Evolutionary conservation across 2,329 filamentous ascomycete species (phyloP).

Genomic region (Aspergillus intermedius): DNA sequence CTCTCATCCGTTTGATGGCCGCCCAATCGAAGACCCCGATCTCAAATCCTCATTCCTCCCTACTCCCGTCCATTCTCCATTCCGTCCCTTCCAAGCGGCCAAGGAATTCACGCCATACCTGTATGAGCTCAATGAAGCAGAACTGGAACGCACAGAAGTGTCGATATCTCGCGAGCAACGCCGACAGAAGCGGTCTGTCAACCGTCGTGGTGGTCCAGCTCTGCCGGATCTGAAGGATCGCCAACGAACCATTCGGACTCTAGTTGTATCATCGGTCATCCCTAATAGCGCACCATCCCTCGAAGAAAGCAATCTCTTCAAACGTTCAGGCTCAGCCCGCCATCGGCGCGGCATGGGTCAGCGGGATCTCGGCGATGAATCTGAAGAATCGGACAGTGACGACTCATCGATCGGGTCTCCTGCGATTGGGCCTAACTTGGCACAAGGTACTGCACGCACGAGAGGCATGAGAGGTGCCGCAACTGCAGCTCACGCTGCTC

Average conservation of each 20-base stretch:
- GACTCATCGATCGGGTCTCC: slow-evolving; percentile 84
- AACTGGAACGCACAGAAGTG: slow-evolving; percentile 82
- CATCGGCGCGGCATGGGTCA: slow-evolving; percentile 55
- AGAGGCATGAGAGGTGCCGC: slow-evolving; percentile 85
- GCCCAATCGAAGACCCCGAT: slow-evolving; percentile 87
- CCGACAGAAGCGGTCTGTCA: slow-evolving; percentile 90
- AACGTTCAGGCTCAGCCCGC: slow-evolving; percentile 60
- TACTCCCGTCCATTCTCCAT: slow-evolving; percentile 73
- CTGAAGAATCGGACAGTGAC: slow-evolving; percentile 87
- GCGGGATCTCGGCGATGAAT: slow-evolving; percentile 61
- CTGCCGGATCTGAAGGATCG: slow-evolving; percentile 94
- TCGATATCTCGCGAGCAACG: slow-evolving; percentile 91
- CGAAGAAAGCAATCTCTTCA: slow-evolving; percentile 82
- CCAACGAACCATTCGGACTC: slow-evolving; percentile 83
- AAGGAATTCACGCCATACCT: slow-evolving; percentile 92
- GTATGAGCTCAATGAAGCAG: slow-evolving; percentile 86
- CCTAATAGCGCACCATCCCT: slow-evolving; percentile 74
- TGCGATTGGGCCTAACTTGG: slow-evolving; percentile 61
- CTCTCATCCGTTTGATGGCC: slow-evolving; percentile 89
- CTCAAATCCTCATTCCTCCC: slow-evolving; percentile 78
- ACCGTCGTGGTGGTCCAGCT: slow-evolving; percentile 82
- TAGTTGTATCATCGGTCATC: slow-evolving; percentile 86
- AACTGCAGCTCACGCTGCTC: slow-evolving; percentile 75
- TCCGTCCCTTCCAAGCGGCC: slow-evolving; percentile 83
- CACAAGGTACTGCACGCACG: slow-evolving; percentile 71